Percentiles rank a stretch among this genome's conserved stretches.
Conservation (phyloP, 1,284 basidiomycete species). For the Ceratobasidium sp. region DNA sequence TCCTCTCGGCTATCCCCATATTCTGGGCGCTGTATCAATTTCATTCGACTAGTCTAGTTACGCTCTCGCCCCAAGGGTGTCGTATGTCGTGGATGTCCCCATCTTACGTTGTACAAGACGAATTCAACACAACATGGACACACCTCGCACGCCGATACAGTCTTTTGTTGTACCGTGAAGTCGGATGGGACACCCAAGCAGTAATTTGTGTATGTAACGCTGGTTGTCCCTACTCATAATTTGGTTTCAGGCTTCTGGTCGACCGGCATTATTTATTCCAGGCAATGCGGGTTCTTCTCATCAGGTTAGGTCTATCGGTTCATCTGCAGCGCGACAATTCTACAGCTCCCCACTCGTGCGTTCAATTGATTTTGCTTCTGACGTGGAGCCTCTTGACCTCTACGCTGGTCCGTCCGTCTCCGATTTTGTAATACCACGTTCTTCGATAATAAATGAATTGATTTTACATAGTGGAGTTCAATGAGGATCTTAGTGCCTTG, state of each 20-base stretch:
- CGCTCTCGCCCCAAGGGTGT: slow-evolving; percentile 82
- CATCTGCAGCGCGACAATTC: slow-evolving; percentile 84
- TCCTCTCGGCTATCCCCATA: slow-evolving; percentile 4
- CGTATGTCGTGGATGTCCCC: slow-evolving; percentile 99
- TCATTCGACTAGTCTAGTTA: slow-evolving; percentile 9
- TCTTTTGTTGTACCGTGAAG: slow-evolving; percentile 91
- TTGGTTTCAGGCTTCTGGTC: slow-evolving; percentile 51
- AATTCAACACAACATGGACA: slow-evolving; percentile 70
- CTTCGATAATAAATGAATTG: not conserved
- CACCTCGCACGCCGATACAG: slow-evolving; percentile 77
- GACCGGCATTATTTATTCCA: slow-evolving; percentile 93
- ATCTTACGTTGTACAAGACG: slow-evolving; percentile 76
- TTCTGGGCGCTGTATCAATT: slow-evolving; percentile 15
- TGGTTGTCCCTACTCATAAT: not conserved
- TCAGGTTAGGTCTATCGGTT: slow-evolving; percentile 94
- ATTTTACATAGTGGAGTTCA: slow-evolving; percentile 80
- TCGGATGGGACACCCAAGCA: slow-evolving; percentile 73
- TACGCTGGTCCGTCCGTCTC: slow-evolving; percentile 68
- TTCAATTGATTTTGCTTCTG: slow-evolving; percentile 59
- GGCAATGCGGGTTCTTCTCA: slow-evolving; percentile 96
- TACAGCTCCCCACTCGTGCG: slow-evolving; percentile 63
- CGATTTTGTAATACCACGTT: slow-evolving; percentile 8
- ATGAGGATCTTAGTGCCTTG: slow-evolving; percentile 96
- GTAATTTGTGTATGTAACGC: slow-evolving; percentile 56
- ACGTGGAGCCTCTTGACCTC: slow-evolving; percentile 75